phyloP scores from a whole-genome alignment of 2,329 filamentous ascomycete genomes.

The Colletotrichum sp. region DNA sequence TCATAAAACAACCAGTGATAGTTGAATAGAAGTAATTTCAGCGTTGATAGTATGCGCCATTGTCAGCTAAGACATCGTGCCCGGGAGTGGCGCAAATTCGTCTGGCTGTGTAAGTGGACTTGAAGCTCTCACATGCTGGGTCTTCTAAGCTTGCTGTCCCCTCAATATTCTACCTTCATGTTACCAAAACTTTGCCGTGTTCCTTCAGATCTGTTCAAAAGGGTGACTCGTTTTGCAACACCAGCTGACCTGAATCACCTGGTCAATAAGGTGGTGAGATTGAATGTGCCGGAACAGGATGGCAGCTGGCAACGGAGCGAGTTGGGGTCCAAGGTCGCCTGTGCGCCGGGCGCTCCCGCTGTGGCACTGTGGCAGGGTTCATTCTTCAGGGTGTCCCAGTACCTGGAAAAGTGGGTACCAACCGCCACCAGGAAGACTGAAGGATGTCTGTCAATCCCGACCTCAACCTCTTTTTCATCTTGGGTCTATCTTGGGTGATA shows the following conservation, averaged over 20 bases:
- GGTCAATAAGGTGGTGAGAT: background rate
- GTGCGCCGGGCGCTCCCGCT: background rate
- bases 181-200: background rate
- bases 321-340: background rate
- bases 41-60: background rate
- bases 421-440: background rate
- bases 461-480: background rate
- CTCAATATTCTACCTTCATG: background rate
- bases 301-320: background rate
- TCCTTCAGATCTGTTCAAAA: background rate
- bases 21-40: background rate
- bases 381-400: slow-evolving; percentile 3
- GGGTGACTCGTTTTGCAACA: background rate
- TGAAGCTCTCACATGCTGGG: background rate
- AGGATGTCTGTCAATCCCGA: background rate
- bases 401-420: background rate
- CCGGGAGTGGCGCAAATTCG: background rate
- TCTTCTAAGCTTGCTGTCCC: background rate
- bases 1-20: fast-evolving
- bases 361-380: slow-evolving; percentile 6
- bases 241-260: background rate
- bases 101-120: background rate
- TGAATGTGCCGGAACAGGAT: background rate
- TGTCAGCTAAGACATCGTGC: background rate
- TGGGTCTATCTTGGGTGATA: background rate